These are phyloP conservation scores for Grosmannia huntii DNA, from an alignment of 2,329 filamentous ascomycete genomes.

Conservation along the genomic window DNA sequence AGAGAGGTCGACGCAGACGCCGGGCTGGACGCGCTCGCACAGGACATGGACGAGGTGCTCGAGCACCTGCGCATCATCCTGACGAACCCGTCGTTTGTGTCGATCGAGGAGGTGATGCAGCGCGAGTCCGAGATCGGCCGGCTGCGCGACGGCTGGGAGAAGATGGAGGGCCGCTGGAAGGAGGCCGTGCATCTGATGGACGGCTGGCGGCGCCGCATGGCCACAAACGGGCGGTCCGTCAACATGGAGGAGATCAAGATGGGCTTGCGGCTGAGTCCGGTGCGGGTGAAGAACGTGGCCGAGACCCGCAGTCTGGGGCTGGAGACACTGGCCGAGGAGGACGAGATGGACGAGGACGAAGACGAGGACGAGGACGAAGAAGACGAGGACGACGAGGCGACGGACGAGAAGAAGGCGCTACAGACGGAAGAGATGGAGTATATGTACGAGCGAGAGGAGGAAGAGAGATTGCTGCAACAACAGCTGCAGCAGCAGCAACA, in stretches of 20 bases:
- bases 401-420: not conserved
- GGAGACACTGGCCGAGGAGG: constrained; percentile 17
- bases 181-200: constrained; percentile 88
- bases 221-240: constrained; percentile 53
- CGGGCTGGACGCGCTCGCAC: constrained; percentile 45
- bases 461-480: no score
- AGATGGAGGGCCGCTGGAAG: constrained; percentile 83
- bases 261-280: constrained; percentile 51
- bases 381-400: constrained; percentile 15
- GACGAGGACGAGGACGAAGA: constrained; percentile 12
- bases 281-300: constrained; percentile 39
- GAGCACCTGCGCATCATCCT: constrained; percentile 72
- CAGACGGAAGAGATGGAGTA: no score
- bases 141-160: constrained; percentile 76
- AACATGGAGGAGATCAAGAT: constrained; percentile 55
- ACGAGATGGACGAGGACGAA: constrained; percentile 14
- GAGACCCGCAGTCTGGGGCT: constrained; percentile 30
- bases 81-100: constrained; percentile 92
- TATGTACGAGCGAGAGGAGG: no score
- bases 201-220: constrained; percentile 77
- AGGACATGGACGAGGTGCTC: constrained; percentile 64
- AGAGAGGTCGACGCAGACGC: constrained; percentile 12
- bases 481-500: no score
- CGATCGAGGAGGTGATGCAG: constrained; percentile 85
- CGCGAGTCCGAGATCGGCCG: constrained; percentile 82